These are phyloP conservation scores for Colletotrichum cereale DNA, from an alignment of 2,329 filamentous ascomycete species.

Conservation along the genomic window DNA sequence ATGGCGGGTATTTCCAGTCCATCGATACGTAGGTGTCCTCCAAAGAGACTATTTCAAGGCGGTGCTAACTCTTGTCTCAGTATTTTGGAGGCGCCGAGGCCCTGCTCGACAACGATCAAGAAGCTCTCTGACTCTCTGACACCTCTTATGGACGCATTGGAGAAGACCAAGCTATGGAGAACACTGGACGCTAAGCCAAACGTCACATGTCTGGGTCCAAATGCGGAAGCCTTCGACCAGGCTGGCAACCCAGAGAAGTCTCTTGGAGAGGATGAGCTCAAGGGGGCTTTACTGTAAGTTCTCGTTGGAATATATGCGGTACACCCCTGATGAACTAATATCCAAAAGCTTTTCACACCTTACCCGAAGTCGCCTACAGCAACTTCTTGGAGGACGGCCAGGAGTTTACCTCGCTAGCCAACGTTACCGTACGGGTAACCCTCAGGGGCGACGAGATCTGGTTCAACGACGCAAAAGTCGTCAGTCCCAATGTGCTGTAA, in stretches of 20 bases:
- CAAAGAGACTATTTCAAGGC: not conserved
- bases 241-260: constrained; percentile 42
- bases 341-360: constrained; percentile 41
- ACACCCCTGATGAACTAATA: not conserved
- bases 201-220: constrained; percentile 44
- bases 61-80: constrained; percentile 9
- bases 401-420: constrained; percentile 37
- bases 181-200: constrained; percentile 42
- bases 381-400: constrained; percentile 42
- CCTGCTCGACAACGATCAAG: constrained; percentile 40
- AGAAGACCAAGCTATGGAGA: constrained; percentile 35
- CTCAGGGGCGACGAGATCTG: constrained; percentile 42
- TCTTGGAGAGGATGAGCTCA: constrained; percentile 36
- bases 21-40: constrained; percentile 41
- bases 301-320: no score
- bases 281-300: constrained; percentile 41
- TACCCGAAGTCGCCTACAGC: constrained; percentile 41
- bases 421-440: constrained; percentile 41
- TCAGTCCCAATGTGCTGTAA: constrained; percentile 43
- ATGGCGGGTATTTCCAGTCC: constrained; percentile 42
- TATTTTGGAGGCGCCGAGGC: constrained; percentile 37
- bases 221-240: constrained; percentile 37
- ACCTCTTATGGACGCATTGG: constrained; percentile 34
- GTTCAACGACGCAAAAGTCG: constrained; percentile 45
- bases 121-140: constrained; percentile 25